These are phyloP conservation scores for Russula earlei DNA, from an alignment of 768 basidiomycete species.

Conservation along the genomic window DNA sequence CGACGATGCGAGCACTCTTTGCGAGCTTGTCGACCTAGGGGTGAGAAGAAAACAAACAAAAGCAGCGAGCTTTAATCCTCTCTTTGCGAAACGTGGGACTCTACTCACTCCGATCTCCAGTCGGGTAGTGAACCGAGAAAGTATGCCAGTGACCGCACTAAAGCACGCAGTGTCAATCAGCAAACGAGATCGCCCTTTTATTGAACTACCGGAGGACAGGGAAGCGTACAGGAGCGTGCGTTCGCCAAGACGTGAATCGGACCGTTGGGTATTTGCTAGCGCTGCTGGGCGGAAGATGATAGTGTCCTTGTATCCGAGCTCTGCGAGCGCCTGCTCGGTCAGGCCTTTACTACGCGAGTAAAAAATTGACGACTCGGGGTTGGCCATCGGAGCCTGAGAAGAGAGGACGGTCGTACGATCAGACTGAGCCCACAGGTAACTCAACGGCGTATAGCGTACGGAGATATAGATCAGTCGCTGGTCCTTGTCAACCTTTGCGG, in stretches of 20 bases:
- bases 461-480: constrained; percentile 69
- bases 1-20: constrained; percentile 45
- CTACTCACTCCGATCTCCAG: constrained; percentile 9
- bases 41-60: background rate
- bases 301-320: constrained; percentile 59
- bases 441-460: constrained; percentile 25
- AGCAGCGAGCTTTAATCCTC: background rate
- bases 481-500: constrained; percentile 35
- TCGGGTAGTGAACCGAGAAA: background rate
- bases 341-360: constrained; percentile 61
- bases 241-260: background rate
- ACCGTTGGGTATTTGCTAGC: constrained; percentile 25
- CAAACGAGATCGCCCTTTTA: background rate
- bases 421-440: background rate
- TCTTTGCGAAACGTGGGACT: background rate
- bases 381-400: constrained; percentile 40
- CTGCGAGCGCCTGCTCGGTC: constrained; percentile 60
- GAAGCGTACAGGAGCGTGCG: background rate
- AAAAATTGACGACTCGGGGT: constrained; percentile 40
- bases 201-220: too few relatives aligned
- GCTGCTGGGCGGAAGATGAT: constrained; percentile 58
- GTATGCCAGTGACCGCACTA: background rate
- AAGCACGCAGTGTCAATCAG: background rate
- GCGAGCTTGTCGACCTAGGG: constrained; percentile 43
- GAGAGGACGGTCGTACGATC: background rate